Base-by-base conservation (phyloP, 176 grass and related monocot species). In the Carex myosuroides region DNA sequence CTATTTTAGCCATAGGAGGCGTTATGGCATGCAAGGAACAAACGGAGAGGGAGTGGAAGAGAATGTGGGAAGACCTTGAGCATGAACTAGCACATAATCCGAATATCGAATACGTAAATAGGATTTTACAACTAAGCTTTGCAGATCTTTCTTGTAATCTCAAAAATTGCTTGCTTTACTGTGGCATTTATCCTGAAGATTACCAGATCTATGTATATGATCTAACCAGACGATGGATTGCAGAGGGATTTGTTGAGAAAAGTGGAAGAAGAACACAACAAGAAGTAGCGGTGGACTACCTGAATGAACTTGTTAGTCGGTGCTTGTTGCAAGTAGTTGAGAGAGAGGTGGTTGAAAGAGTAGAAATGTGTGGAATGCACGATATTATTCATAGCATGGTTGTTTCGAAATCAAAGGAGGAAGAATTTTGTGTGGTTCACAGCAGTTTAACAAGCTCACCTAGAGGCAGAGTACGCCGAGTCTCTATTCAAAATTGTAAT, bases 401-500 rank as follows among this genome's bases (percentile, higher is more conserved):
- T 26, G 6, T 79, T 54, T 58, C 54, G 30, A 79, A 14, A 79
- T 33, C 74, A 11, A 2, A 79, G 20, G 54, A 79, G 70, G 70
- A 73, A 79, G 54, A 79, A 58, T 79, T 58, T 54, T 29, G 48
- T 53, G 48, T 39, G 52, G 50, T 22, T 24, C 33, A 75, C 52
- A 54, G 9, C 24, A 87, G 63, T 74, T 85, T 56, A 5, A 22
- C 6, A 2, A 37, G 2, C 7, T 77, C 60, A 26, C n/a, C 21
- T 24, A 20, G 67, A 18, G n/a, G 57, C 20, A 69, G 33, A 42
- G 26, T 58, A 12, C 88, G 84, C 11, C 70, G 84, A 16, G 9
- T 89, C 58, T 84, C 70, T 0, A 85, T 85, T 42, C 73, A 73
- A 14, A 83, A 83, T 70, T 81, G 75, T 32, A 62, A 60, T 70